Evolutionary conservation across 352 stramenopile species (phyloP).

Genomic region (Globisporangium paddicum): DNA sequence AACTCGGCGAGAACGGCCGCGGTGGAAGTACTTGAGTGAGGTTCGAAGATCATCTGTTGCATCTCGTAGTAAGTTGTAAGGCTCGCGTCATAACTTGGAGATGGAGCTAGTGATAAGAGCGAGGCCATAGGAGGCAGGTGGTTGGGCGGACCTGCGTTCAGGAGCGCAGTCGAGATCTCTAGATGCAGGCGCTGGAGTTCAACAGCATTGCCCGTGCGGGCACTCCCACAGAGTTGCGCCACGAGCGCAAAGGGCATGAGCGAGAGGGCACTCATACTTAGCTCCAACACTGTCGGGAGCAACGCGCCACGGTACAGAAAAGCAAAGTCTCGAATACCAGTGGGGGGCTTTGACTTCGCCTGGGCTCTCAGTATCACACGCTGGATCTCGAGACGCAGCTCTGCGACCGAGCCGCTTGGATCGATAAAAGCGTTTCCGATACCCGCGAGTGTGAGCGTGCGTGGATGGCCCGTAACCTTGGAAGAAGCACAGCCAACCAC

Average conservation of each 20-base stretch:
- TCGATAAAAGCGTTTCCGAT: slow-evolving; percentile 3
- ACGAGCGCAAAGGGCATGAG: slow-evolving; percentile 30
- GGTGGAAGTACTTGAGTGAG: background rate
- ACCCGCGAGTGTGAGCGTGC: slow-evolving; percentile 8
- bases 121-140: slow-evolving; percentile 1
- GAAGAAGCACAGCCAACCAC: background rate
- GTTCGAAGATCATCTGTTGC: background rate
- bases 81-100: background rate
- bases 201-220: background rate
- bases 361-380: background rate
- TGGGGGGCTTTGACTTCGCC: background rate
- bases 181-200: slow-evolving; percentile 20
- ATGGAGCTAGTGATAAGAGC: background rate
- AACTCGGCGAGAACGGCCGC: slow-evolving; percentile 23
- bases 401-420: background rate
- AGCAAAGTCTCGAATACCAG: background rate
- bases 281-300: slow-evolving; percentile 19
- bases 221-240: background rate
- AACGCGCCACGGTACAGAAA: slow-evolving; percentile 32
- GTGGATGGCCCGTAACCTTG: no score
- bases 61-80: slow-evolving; percentile 10
- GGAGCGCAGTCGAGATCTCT: slow-evolving; percentile 16
- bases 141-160: slow-evolving; percentile 26
- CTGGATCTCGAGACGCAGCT: background rate
- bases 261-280: slow-evolving; percentile 8